phyloP scores from a whole-genome alignment of 352 stramenopile genomes.

The Pythium diclinum region DNA sequence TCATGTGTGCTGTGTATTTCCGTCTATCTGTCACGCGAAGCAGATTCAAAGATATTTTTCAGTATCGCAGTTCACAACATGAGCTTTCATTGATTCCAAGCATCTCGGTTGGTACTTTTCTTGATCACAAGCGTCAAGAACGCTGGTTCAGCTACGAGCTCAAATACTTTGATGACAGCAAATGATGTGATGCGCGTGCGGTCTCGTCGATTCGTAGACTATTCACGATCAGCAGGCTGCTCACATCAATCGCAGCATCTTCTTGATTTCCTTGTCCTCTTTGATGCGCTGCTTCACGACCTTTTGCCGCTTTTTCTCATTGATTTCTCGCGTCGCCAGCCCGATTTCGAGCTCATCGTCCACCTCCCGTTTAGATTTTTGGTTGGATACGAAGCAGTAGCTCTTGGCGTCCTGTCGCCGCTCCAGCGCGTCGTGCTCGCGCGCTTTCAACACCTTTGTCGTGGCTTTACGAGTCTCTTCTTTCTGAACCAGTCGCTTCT shows the following conservation, averaged over 20 bases:
- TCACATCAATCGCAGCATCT: constrained; percentile 58
- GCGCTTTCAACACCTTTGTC: constrained; percentile 24
- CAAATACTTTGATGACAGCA: too few relatives aligned
- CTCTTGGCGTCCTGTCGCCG: constrained; percentile 61
- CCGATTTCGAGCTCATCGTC: constrained; percentile 24
- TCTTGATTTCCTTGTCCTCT: constrained; percentile 68
- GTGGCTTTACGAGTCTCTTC: constrained; percentile 34
- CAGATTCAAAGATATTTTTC: too few relatives aligned
- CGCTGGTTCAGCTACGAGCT: too few relatives aligned
- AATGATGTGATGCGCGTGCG: too few relatives aligned
- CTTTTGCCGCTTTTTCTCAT: constrained; percentile 22
- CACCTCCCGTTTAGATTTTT: constrained; percentile 35
- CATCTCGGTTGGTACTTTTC: too few relatives aligned
- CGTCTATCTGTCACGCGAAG: too few relatives aligned
- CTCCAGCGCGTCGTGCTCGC: constrained; percentile 36
- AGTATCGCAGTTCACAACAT: too few relatives aligned
- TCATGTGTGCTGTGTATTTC: too few relatives aligned
- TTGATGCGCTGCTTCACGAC: constrained; percentile 39
- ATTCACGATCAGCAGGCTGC: not conserved
- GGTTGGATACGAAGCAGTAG: constrained; percentile 65
- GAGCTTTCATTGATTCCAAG: too few relatives aligned
- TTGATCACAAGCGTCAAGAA: too few relatives aligned
- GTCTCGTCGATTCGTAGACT: too few relatives aligned
- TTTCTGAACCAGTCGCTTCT: constrained; percentile 29
- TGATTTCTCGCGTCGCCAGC: constrained; percentile 10